phyloP scores from a whole-genome alignment of 176 grass and related monocot species.

The Zizania latifolia region DNA sequence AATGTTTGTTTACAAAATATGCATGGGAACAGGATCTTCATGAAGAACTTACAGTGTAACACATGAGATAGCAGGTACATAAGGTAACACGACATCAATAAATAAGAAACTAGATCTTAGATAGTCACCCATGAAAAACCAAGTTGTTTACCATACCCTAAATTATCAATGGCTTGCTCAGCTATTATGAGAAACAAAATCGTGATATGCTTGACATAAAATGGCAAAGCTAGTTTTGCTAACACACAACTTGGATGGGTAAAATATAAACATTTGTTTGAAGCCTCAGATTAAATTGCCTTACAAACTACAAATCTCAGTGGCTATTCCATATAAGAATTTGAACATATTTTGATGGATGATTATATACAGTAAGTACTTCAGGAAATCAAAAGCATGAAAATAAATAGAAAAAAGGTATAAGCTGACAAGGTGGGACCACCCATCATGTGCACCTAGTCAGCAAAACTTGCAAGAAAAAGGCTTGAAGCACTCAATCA shows the following conservation, averaged over 20 bases:
- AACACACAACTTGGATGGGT: background rate
- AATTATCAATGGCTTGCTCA: background rate
- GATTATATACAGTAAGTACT: background rate
- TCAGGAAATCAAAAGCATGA: background rate
- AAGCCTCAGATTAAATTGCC: background rate
- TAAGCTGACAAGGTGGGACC: background rate
- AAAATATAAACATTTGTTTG: background rate
- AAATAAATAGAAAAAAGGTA: background rate
- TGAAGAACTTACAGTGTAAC: background rate
- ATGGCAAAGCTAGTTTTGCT: background rate
- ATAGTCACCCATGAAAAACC: background rate
- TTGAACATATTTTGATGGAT: background rate
- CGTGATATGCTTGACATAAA: background rate
- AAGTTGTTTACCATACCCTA: background rate
- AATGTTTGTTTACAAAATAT: constrained; percentile 3
- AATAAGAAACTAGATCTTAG: constrained; percentile 9
- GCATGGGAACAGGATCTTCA: background rate
- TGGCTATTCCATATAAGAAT: background rate
- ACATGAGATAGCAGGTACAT: background rate
- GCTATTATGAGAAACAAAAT: background rate
- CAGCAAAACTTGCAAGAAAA: background rate
- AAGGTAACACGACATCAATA: background rate
- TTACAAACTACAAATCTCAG: background rate
- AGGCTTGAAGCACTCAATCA: background rate
- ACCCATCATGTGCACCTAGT: background rate